Conservation (phyloP, 2,329 filamentous ascomycete species). For the Fusarium brachygibbosum region DNA sequence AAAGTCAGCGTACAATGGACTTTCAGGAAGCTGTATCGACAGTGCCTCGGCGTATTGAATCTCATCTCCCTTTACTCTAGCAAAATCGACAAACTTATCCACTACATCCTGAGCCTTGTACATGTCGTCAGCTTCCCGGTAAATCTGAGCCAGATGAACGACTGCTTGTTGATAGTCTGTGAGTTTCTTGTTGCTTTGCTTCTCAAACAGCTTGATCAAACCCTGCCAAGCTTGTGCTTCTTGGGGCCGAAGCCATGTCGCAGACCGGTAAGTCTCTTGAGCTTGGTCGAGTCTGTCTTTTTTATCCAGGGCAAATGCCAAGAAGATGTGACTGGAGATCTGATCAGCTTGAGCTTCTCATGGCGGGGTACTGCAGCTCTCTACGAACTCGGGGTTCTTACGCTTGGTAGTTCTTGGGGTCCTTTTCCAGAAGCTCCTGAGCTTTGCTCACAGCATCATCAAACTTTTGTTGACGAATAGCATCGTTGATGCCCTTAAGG, state of each 20-base stretch:
- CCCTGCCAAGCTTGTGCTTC: conserved; percentile 94
- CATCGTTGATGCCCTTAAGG: conserved; percentile 84
- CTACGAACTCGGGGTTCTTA: conserved; percentile 56
- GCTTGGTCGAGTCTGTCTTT: conserved; percentile 78
- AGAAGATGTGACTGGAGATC: conserved; percentile 77
- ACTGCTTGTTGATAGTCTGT: conserved; percentile 81
- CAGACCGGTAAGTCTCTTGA: conserved; percentile 80
- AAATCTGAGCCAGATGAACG: conserved; percentile 80
- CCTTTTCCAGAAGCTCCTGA: conserved; percentile 75
- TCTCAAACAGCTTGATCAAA: conserved; percentile 86
- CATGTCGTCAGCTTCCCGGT: conserved; percentile 74
- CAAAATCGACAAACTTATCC: conserved; percentile 83
- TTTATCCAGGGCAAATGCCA: conserved; percentile 88
- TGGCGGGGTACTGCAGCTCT: conserved; percentile 30
- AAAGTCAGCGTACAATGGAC: conserved; percentile 82
- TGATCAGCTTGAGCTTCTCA: conserved; percentile 26
- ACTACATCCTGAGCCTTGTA: conserved; percentile 76
- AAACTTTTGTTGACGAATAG: conserved; percentile 83
- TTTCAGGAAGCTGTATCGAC: conserved; percentile 81
- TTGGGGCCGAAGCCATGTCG: conserved; percentile 76
- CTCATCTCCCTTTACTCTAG: conserved; percentile 78
- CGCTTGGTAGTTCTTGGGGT: conserved; percentile 86
- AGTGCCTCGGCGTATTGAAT: conserved; percentile 82
- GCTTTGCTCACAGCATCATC: conserved; percentile 80
- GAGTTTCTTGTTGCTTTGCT: conserved; percentile 76